Evolutionary conservation across 163 green algal species (phyloP), one percentile per base, ranked within the genome.

Genomic region (Volvox carteri): DNA sequence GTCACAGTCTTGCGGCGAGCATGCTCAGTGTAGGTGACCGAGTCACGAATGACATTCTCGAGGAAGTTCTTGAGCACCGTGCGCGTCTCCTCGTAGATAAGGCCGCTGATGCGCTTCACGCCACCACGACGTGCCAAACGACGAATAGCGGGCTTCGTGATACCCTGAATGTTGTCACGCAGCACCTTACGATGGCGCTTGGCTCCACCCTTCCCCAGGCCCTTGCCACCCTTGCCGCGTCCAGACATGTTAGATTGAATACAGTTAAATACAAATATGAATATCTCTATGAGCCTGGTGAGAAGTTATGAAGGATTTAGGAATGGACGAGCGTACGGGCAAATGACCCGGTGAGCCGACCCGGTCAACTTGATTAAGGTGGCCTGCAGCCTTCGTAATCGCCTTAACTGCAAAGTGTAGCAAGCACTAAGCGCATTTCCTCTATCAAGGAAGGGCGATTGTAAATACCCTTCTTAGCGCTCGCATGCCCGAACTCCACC

Each of bases 181-280:
- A 99, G 93, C 16, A 99, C 97, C 95, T 98, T 98, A 84, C 96
- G 92, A 93, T 99, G 97, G 86, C 97, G 95, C 96, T 99, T 99
- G 94, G 97, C 97, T 85, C 97, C 97, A 79, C 97, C 97, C 95
- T 99, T 99, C 83, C 97, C 97, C 18, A 99, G 96, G 86, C 97
- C 97, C 94, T 99, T 99, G 90, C 97, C 97, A 78, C 94, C 95
- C 89, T 98, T 98, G 92, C 96, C 96, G 73, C 95, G 92, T 83
- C 92, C 92, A 68, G 92, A 95, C 92, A 95, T 95, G 33, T 52
- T 48, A 46, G 8, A n/a, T 46, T 44, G 25, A 37, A 70, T 12
- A 11, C 7, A 70, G 18, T 60, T 60, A 60, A 25, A 18, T 60
- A 25, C 14, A 60, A 60, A 60, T 60, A 25, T 25, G 50, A 18